Evolutionary conservation across 1,284 basidiomycete species (phyloP).

Genomic region (Puccinia polysora): DNA sequence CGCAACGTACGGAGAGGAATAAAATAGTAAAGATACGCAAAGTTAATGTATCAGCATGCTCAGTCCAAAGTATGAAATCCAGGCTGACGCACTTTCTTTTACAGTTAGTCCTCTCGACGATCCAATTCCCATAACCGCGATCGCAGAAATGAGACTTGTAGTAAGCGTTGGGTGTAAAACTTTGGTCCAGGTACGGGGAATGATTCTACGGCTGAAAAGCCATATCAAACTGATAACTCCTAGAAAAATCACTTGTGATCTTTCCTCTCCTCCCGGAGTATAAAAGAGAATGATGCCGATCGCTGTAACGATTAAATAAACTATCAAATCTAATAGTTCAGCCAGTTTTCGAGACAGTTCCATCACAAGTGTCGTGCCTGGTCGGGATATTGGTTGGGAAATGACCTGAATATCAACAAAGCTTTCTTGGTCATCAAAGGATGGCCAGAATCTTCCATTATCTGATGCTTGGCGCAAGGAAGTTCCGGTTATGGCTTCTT

Average conservation of each 20-base stretch:
- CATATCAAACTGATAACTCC: conserved; percentile 1
- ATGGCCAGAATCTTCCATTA: too few species aligned
- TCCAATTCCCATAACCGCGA: conserved; percentile 5
- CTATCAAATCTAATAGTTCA: neutral
- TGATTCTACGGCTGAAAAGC: conserved; percentile 17
- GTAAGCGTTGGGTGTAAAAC: conserved; percentile 16
- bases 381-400: neutral
- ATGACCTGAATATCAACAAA: neutral
- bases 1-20: too few species aligned
- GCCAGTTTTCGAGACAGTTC: neutral
- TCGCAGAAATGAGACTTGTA: neutral
- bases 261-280: conserved; percentile 13
- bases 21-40: neutral
- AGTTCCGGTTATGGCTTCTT: too few species aligned
- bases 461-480: too few species aligned
- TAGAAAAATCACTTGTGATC: conserved; percentile 11
- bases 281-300: conserved; percentile 14
- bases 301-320: conserved; percentile 12
- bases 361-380: neutral
- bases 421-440: neutral
- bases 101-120: neutral
- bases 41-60: too few species aligned
- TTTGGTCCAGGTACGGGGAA: conserved; percentile 20
- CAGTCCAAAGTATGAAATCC: too few species aligned
- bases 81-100: conserved; percentile 10